A percentile compares a stretch with the other conserved stretches of the same genome.
Conservation (phyloP, 2,329 filamentous ascomycete genomes). For the Penicillium griseofulvum region DNA sequence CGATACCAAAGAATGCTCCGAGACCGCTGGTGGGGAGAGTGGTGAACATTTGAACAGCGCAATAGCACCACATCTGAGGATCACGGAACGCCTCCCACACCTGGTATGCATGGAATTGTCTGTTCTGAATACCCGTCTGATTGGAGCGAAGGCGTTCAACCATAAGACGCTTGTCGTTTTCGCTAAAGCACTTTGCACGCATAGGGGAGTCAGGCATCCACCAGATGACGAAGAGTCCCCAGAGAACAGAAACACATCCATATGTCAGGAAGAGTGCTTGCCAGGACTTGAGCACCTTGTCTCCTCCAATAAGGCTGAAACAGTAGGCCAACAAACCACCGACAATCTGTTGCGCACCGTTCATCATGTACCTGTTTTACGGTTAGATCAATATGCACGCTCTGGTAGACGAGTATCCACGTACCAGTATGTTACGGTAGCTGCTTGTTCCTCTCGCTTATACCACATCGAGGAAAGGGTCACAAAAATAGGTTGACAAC, state of each 20-base stretch:
- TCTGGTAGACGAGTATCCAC: neutral
- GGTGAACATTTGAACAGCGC: conserved; percentile 65
- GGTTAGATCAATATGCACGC: neutral
- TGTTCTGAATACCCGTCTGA: conserved; percentile 62
- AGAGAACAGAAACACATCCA: conserved; percentile 62
- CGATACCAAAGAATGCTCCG: conserved; percentile 70
- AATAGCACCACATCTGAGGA: conserved; percentile 65
- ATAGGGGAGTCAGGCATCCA: conserved; percentile 70
- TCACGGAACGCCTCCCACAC: conserved; percentile 60
- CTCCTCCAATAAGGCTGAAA: conserved; percentile 51
- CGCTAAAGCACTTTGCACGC: conserved; percentile 66
- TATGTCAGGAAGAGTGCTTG: conserved; percentile 67
- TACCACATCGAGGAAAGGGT: conserved; percentile 70
- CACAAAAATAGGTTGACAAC: conserved; percentile 67
- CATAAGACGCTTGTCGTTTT: conserved; percentile 64
- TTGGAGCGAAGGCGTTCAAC: conserved; percentile 60
- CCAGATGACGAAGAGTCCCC: conserved; percentile 62
- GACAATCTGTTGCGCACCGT: conserved; percentile 69
- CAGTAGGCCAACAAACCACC: conserved; percentile 65
- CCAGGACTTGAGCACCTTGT: conserved; percentile 60
- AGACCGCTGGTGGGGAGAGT: conserved; percentile 71
- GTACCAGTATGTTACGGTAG: conserved; percentile 66
- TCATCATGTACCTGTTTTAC: conserved; percentile 64
- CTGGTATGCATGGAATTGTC: conserved; percentile 53
- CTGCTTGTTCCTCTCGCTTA: conserved; percentile 64